Base-by-base conservation (phyloP, 805 yeast genomes). In the Pichia californica region DNA sequence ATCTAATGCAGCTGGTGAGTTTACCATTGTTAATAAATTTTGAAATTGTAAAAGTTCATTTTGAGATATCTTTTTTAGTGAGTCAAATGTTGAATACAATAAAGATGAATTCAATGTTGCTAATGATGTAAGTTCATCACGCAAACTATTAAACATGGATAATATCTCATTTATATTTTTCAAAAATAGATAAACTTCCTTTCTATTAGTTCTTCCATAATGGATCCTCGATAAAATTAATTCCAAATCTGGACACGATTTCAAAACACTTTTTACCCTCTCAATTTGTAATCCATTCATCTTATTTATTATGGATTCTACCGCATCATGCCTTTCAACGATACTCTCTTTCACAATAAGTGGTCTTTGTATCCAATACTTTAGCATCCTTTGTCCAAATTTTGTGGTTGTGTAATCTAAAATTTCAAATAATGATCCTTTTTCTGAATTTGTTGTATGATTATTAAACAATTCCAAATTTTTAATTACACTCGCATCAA, bases 381-480 rank as follows among this genome's bases (percentile, higher is more conserved):
- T 68, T 13, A 93, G 59, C 46, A 77, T 53, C 42, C 96, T 63
- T 36, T 69, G 73, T 0, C 99, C 99, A 60, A 82, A 83, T 25
- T 73, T 69, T 0, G 98, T 86, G 28, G 77, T 64, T 0, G 98
- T 86, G 51, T 83, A 88, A 57, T 91, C 84, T 47, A 93, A 52
- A 2, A 87, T 66, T 88, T 94, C 86, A 14, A 85, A 58, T 13
- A 91, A 63, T 0, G 96, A 78, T 0, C 97, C 98, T 27, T 69
- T 63, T 8, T 67, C 67, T 5, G 70, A 64, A 11, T 64, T 58
- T 48, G 79, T 79, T 0, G 93, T 78, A 4, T 71, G 63, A 53
- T 86, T 86, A 18, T 67, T 66, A 54, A 85, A 87, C 1, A 93
- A 73, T 55, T 93, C 97, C 18, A 93, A 64, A 34, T 84, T 79